These are phyloP conservation scores for Porcisia deanei DNA, from an alignment of 208 protist genomes.

Conservation along the genomic window DNA sequence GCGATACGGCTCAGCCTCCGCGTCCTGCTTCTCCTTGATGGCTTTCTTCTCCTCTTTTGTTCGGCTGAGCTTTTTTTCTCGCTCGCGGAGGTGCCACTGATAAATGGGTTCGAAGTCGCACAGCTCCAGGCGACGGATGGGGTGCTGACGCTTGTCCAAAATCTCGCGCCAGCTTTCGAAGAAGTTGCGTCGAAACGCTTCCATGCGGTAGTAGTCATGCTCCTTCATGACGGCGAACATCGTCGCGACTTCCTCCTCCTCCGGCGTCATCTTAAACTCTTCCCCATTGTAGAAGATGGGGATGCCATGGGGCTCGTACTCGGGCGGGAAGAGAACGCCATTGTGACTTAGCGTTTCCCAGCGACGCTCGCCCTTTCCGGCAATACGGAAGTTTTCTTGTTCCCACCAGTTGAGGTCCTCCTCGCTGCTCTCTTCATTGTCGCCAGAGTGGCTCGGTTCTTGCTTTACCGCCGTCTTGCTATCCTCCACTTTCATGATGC, in stretches of 20 bases:
- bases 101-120: slow-evolving; percentile 98
- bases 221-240: slow-evolving; percentile 96
- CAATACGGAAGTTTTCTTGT: slow-evolving; percentile 73
- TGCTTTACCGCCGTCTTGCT: slow-evolving; percentile 33
- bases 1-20: slow-evolving; percentile 88
- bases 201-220: slow-evolving; percentile 96
- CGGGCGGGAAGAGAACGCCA: slow-evolving; percentile 97
- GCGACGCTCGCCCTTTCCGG: slow-evolving; percentile 75
- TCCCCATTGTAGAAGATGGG: slow-evolving; percentile 95
- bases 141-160: slow-evolving; percentile 86
- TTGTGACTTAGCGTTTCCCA: slow-evolving; percentile 97
- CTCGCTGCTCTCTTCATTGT: slow-evolving; percentile 51
- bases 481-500: slow-evolving; percentile 38
- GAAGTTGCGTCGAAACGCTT: slow-evolving; percentile 98
- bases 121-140: slow-evolving; percentile 94
- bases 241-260: slow-evolving; percentile 98
- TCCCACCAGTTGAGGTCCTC: slow-evolving; percentile 86
- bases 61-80: slow-evolving; percentile 84
- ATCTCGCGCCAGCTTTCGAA: slow-evolving; percentile 94
- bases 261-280: slow-evolving; percentile 90
- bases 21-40: slow-evolving; percentile 79
- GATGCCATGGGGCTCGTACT: slow-evolving; percentile 96
- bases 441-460: slow-evolving; percentile 41
- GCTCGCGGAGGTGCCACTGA: slow-evolving; percentile 84
- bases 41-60: slow-evolving; percentile 96